Base-by-base conservation (phyloP, 306 rosid genomes). In the Delonix regia region DNA sequence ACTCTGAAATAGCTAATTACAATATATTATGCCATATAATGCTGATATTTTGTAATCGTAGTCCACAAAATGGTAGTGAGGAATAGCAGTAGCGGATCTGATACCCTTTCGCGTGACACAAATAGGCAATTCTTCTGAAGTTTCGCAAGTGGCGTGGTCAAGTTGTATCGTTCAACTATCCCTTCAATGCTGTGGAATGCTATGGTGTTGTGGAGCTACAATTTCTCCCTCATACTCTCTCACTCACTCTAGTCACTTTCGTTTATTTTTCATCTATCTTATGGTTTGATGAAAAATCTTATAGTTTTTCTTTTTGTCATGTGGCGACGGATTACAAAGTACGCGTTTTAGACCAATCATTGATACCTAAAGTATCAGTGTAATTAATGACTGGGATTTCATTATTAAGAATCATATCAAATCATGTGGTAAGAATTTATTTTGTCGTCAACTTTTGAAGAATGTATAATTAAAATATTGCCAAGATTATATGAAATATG, bases 101-200 rank as follows among this genome's bases (percentile, higher is more conserved):
- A 47, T 39, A 13, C 38, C 34, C 4, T 1, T 2, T 1, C 7
- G 3, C 33, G 64, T 36, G 34, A 22, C 2, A 7, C 1, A 10
- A 30, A 57, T 11, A 15, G 69, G 81, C 81, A 62, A 61, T 11
- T 30, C 24, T 44, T 69, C 49, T 16, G 51, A 33, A 69, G 56
- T 34, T 51, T 59, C 48, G 74, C 71, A 24, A 42, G 25, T 34
- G 60, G 78, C 78, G 75, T 71, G 72, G 71, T 75, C 75, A 69
- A 69, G 65, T 69, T 49, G 83, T 38, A 55, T 27, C 16, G n/a
- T 66, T 56, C 71, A 42, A 52, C 74, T 42, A 28, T 34, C 51
- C 48, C 60, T 4, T 64, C 59, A 6, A 14, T 22, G 39, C 39
- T 9, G 7, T 57, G 8, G 33, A 33, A 65, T 4, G 53, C 61